Evolutionary conservation across 495 filamentous ascomycete genomes (phyloP).

Genomic region (Hypoxylon fragiforme): DNA sequence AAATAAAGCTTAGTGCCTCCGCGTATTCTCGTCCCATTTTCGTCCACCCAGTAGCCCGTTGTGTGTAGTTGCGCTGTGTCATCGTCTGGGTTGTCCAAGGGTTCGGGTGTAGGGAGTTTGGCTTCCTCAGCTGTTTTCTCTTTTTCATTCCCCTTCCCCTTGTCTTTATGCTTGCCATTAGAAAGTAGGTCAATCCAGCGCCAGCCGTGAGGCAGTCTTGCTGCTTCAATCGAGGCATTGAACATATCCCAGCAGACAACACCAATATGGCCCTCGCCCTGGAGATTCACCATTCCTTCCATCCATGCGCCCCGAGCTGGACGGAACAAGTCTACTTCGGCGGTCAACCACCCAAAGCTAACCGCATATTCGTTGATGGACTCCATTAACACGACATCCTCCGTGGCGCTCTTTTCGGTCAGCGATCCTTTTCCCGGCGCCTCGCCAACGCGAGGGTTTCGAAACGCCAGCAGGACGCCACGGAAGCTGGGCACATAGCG

Average conservation of each 20-base stretch:
- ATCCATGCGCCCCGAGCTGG: constrained; percentile 52
- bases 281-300: constrained; percentile 52
- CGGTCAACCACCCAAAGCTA: constrained; percentile 52
- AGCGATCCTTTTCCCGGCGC: constrained; percentile 42
- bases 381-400: constrained; percentile 39
- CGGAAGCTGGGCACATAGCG: constrained; percentile 50
- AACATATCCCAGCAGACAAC: constrained; percentile 54
- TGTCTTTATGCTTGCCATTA: constrained; percentile 24
- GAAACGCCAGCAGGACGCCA: constrained; percentile 51
- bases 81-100: constrained; percentile 19
- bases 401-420: constrained; percentile 42
- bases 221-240: constrained; percentile 55
- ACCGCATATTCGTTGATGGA: constrained; percentile 51
- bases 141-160: constrained; percentile 17
- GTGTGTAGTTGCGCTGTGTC: constrained; percentile 47
- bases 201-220: constrained; percentile 50
- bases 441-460: constrained; percentile 50
- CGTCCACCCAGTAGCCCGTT: constrained; percentile 55
- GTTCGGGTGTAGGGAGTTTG: constrained; percentile 20
- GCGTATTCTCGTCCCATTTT: constrained; percentile 38
- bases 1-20: constrained; percentile 47
- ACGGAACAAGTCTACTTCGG: constrained; percentile 49
- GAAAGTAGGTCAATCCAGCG: constrained; percentile 48
- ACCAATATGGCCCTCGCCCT: constrained; percentile 53
- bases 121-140: constrained; percentile 25